These are phyloP conservation scores for Mucor racemosus DNA, from an alignment of 371 early-diverging fungal species.

Conservation along the genomic window DNA sequence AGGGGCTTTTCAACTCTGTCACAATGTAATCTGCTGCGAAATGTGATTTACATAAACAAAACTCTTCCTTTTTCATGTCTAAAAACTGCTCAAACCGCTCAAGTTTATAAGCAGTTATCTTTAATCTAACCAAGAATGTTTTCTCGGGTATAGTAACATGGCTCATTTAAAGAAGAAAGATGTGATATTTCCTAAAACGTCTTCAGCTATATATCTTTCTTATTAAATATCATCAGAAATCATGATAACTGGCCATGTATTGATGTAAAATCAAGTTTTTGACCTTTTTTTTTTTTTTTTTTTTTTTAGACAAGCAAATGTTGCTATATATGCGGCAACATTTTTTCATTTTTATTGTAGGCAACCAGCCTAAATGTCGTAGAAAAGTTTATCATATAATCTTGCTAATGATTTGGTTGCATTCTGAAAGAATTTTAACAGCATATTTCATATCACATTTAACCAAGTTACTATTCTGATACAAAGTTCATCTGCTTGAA, in stretches of 20 bases:
- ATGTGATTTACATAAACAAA: background rate
- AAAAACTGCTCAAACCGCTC: background rate
- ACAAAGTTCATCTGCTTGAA: too few relatives aligned
- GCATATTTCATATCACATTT: too few relatives aligned
- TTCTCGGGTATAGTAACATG: background rate
- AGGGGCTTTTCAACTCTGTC: constrained; percentile 8
- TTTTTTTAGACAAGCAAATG: background rate
- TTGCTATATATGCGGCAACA: background rate
- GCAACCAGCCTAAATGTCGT: background rate
- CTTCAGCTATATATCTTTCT: too few relatives aligned
- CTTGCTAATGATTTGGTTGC: too few relatives aligned
- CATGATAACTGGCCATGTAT: too few relatives aligned
- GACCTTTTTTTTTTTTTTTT: background rate
- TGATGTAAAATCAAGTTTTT: constrained; percentile 1
- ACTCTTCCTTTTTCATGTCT: background rate
- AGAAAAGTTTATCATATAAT: too few relatives aligned
- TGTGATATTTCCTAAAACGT: background rate
- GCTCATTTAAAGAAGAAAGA: background rate
- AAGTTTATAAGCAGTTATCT: background rate
- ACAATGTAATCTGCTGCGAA: constrained; percentile 2
- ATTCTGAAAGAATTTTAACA: too few relatives aligned
- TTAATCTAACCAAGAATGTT: background rate
- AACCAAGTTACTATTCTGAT: too few relatives aligned
- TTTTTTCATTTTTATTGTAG: background rate
- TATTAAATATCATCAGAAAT: background rate